Base-by-base conservation (phyloP, 164 flowering plant genomes). In the Echeveria elegans region DNA sequence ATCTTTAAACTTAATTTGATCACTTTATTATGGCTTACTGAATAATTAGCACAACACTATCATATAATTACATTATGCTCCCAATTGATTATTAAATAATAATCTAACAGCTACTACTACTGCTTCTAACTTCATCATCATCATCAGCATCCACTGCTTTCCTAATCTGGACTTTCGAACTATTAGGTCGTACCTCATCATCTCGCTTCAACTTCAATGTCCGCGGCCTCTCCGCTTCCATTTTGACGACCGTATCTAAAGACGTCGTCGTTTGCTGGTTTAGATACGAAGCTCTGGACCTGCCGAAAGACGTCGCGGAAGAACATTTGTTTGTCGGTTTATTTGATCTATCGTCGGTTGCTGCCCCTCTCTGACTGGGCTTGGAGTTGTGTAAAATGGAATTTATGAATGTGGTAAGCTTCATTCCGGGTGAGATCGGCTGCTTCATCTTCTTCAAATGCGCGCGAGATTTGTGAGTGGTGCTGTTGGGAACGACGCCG, bases 401-500 rank as follows among this genome's bases (percentile, higher is more conserved):
- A 53, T 82, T 83, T 41, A 86, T 64, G 69, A 86, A 81, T 28
- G 66, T 75, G 0, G 87, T 70, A 34, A 86, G 77, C 10, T 78
- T 74, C 8, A 73, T 82, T 0, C 88, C 86, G 0, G 90, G 90
- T 0, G 90, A 85, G 67, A 77, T 72, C 5, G 90, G 90, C 69
- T 80, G 82, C 34, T 80, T 80, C 77, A 73, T 77, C 66, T 83
- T 85, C 84, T 80, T 85, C 15, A 82, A 69, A 38, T 80, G 82
- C 45, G 72, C 70, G 70, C 76, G 77, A 0, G 80, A 77, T 73
- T 82, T 85, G n/a, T n/a, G n/a, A n/a, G n/a, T n/a, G 85, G n/a
- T 78, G 21, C 50, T 64, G 67, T 69, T 75, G 5, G 41, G 41
- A 24, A 21, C 41, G 8, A 32, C 65, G 23, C 34, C 41, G 9